A percentile compares a stretch with the other conserved stretches of the same genome.
These are phyloP conservation scores for Guyanaporus albipodus DNA, from an alignment of 768 basidiomycete genomes.

Conservation along the genomic window DNA sequence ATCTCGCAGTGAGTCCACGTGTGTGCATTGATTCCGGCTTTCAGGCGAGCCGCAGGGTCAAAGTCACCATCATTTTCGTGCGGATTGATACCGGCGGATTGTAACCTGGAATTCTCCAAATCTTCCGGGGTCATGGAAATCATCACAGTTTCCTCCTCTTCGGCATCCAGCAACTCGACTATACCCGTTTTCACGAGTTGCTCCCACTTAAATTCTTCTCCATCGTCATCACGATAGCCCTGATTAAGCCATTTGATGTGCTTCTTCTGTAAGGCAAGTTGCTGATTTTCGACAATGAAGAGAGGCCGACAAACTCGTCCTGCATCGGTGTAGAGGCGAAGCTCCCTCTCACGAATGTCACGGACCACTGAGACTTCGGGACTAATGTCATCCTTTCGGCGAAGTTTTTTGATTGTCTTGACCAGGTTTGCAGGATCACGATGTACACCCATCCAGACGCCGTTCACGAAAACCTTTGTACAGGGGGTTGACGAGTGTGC, in stretches of 20 bases:
- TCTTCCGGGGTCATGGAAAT: constrained; percentile 99
- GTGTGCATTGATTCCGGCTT: constrained; percentile 78
- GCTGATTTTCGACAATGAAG: constrained; percentile 93
- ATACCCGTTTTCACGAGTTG: constrained; percentile 82
- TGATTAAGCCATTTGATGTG: constrained; percentile 72
- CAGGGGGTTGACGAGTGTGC: constrained; percentile 76
- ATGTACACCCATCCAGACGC: constrained; percentile 99
- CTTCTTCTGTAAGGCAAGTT: constrained; percentile 77
- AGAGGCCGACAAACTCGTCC: constrained; percentile 96
- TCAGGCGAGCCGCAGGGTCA: constrained; percentile 86
- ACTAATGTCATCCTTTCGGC: constrained; percentile 92
- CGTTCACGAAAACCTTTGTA: constrained; percentile 98
- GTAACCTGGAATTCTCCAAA: constrained; percentile 75
- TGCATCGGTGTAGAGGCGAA: constrained; percentile 93
- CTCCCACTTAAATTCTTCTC: constrained; percentile 74
- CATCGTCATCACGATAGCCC: constrained; percentile 53
- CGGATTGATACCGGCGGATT: constrained; percentile 55
- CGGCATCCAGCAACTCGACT: constrained; percentile 93
- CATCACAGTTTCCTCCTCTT: constrained; percentile 99
- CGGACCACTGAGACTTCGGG: constrained; percentile 96
- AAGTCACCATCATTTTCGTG: constrained; percentile 63
- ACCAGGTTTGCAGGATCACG: constrained; percentile 91
- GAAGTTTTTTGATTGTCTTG: constrained; percentile 86
- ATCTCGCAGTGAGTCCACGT: constrained; percentile 99
- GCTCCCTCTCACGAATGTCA: constrained; percentile 93